A percentile compares a stretch with the other conserved stretches of the same genome.
Conservation (phyloP, 176 grass and related monocot species). For the Triticum monococcum region DNA sequence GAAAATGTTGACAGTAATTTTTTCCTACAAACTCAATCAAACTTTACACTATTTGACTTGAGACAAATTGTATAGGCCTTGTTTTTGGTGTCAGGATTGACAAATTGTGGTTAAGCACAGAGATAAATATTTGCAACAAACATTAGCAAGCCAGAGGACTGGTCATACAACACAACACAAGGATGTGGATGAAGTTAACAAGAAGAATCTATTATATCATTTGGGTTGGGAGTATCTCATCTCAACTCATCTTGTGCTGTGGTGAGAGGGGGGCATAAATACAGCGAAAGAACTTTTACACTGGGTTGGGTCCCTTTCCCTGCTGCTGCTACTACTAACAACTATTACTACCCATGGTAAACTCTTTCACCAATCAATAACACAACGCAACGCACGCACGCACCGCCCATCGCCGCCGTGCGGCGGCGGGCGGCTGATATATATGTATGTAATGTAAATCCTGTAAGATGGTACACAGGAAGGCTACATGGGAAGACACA, state of each 20-base stretch:
- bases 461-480: slow-evolving; percentile 37
- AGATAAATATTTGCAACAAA: not conserved
- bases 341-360: slow-evolving; percentile 29
- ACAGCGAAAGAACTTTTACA: slow-evolving; percentile 49
- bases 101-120: no score
- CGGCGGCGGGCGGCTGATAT: not conserved
- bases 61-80: no score
- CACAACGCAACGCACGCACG: slow-evolving; percentile 8
- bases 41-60: no score
- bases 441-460: slow-evolving; percentile 17
- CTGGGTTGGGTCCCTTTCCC: slow-evolving; percentile 16
- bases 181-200: not conserved
- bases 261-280: slow-evolving; percentile 37
- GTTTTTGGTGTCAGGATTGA: no score
- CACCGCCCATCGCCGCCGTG: slow-evolving; percentile 22
- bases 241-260: not conserved
- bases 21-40: no score
- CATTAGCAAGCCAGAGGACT: not conserved
- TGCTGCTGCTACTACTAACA: not conserved
- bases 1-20: no score
- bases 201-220: not conserved
- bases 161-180: not conserved
- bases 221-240: not conserved
- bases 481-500: slow-evolving; percentile 1
- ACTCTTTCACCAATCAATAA: slow-evolving; percentile 48